These are phyloP conservation scores for Claviceps sp. DNA, from an alignment of 2,329 filamentous ascomycete genomes.

Conservation along the genomic window DNA sequence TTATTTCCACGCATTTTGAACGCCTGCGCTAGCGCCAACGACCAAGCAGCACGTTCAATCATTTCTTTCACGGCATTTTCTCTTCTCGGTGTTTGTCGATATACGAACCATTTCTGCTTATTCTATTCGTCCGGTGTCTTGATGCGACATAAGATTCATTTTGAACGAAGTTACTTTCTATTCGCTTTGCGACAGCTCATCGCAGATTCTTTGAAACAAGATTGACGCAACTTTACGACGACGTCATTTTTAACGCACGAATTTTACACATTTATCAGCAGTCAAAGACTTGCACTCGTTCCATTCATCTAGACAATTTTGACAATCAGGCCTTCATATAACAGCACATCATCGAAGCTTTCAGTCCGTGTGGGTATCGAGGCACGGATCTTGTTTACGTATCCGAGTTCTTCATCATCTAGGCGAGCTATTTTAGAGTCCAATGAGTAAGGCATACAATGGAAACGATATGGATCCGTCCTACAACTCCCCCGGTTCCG, in stretches of 20 bases:
- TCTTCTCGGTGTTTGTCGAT: background rate
- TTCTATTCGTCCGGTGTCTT: background rate
- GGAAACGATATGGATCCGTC: slow-evolving; percentile 37
- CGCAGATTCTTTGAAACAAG: slow-evolving; percentile 1
- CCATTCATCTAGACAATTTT: background rate
- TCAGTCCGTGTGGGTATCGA: background rate
- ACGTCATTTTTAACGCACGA: background rate
- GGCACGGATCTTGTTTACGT: background rate
- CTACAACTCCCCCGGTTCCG: slow-evolving; percentile 31
- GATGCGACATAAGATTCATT: slow-evolving; percentile 1
- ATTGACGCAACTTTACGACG: slow-evolving; percentile 5
- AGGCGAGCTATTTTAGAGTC: slow-evolving; percentile 9
- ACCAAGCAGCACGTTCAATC: background rate
- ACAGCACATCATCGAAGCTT: slow-evolving; percentile 4
- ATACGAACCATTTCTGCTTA: background rate
- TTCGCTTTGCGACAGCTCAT: background rate
- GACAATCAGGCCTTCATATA: background rate
- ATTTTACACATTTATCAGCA: slow-evolving; percentile 1
- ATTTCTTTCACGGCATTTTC: background rate
- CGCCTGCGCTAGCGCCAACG: background rate
- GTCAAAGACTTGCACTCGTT: background rate
- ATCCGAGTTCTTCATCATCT: background rate
- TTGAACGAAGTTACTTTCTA: background rate
- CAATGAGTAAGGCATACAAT: slow-evolving; percentile 45
- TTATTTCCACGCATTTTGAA: background rate